Conservation (phyloP, 106 monocot genomes). For the Ottelia alismoides region DNA sequence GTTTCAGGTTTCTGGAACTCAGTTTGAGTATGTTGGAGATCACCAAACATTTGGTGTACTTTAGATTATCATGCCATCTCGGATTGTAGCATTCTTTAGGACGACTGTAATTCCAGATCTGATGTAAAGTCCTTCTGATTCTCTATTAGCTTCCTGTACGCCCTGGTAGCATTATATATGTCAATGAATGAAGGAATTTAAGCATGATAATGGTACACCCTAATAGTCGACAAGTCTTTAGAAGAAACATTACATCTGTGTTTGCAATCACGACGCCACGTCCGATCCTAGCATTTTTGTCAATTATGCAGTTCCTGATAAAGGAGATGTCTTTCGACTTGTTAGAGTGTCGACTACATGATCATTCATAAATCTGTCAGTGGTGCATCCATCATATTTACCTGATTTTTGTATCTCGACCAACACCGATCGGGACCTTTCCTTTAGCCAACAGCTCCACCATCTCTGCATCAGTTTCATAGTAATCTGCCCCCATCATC, state of each 20-base stretch:
- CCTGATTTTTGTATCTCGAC: slow-evolving; percentile 54
- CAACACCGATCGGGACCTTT: slow-evolving; percentile 54
- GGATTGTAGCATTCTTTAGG: slow-evolving; percentile 54
- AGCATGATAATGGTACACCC: no score
- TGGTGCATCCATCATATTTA: not conserved
- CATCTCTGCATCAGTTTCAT: slow-evolving; percentile 59
- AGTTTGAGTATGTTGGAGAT: no score
- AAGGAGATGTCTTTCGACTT: not conserved
- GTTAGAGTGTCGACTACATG: not conserved
- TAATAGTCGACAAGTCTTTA: not conserved
- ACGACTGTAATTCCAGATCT: slow-evolving; percentile 51
- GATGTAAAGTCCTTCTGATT: slow-evolving; percentile 55
- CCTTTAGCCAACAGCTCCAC: slow-evolving; percentile 19
- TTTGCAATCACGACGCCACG: slow-evolving; percentile 49
- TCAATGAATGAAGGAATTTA: not conserved
- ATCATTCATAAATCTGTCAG: not conserved
- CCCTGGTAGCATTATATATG: no score
- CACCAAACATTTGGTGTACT: no score
- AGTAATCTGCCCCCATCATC: slow-evolving; percentile 74
- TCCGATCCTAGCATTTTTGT: slow-evolving; percentile 63
- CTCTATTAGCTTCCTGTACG: slow-evolving; percentile 60
- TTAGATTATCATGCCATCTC: slow-evolving; percentile 55
- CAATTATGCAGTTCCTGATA: slow-evolving; percentile 52
- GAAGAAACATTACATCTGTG: slow-evolving; percentile 22
- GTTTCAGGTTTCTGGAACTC: no score